These are phyloP conservation scores for Xylaria scruposa DNA, from an alignment of 495 filamentous ascomycete species.

Conservation along the genomic window DNA sequence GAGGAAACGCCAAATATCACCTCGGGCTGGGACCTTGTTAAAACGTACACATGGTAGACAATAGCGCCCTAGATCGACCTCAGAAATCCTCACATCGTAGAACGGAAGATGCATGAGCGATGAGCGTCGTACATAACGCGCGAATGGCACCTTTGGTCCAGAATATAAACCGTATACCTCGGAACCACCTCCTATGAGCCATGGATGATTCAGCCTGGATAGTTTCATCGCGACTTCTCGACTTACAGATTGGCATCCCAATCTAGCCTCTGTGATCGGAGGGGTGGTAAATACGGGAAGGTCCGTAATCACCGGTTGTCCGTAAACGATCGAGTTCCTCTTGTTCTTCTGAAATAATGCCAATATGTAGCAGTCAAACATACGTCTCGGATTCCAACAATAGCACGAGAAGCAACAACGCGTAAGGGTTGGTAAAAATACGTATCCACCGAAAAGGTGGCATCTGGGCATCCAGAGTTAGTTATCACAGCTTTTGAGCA, in stretches of 20 bases:
- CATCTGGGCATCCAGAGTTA: not conserved
- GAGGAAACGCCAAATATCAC: not conserved
- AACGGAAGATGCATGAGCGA: not conserved
- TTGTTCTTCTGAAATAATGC: not conserved
- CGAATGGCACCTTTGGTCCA: not conserved
- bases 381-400: not conserved
- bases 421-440: not conserved
- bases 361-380: not conserved
- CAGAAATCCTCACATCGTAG: not conserved
- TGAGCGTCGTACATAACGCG: not conserved
- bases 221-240: not conserved
- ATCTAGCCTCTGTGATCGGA: not conserved
- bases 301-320: not conserved
- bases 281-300: not conserved
- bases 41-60: not conserved
- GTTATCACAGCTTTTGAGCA: not conserved
- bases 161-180: not conserved
- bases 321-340: not conserved
- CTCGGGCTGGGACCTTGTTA: not conserved
- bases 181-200: not conserved
- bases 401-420: not conserved
- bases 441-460: not conserved
- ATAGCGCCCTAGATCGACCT: not conserved
- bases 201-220: not conserved
- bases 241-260: not conserved